Percentiles rank a stretch among this genome's conserved stretches.
phyloP scores from a whole-genome alignment of 345 rosid species.

The Excoecaria agallocha region DNA sequence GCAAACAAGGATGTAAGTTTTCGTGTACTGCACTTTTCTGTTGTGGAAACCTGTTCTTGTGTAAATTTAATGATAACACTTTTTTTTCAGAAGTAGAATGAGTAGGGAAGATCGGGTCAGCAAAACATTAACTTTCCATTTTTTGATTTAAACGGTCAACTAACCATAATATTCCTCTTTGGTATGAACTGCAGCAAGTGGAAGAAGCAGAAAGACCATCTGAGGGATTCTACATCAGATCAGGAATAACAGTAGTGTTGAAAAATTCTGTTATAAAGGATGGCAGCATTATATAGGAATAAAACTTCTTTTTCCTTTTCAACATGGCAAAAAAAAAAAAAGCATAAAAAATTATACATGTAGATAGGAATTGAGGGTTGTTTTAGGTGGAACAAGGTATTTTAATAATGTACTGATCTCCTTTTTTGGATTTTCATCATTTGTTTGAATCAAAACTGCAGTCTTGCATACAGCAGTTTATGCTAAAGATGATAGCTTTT shows the following conservation, averaged over 20 bases:
- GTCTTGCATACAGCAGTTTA: too few species aligned
- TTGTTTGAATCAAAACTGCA: too few species aligned
- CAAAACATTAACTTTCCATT: too few species aligned
- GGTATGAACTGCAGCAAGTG: constrained; percentile 49
- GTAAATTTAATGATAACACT: too few species aligned
- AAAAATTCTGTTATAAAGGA: constrained; percentile 62
- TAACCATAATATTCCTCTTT: not conserved
- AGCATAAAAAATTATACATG: not conserved
- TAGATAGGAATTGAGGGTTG: not conserved
- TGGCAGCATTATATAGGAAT: constrained; percentile 55
- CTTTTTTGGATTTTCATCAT: constrained; percentile 1
- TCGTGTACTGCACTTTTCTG: too few species aligned
- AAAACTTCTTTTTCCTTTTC: not conserved
- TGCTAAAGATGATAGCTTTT: constrained; percentile 32
- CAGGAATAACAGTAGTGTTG: constrained; percentile 71
- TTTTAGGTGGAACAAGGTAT: constrained; percentile 2
- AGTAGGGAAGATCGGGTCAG: too few species aligned
- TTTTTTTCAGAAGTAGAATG: too few species aligned
- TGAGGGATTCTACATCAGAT: constrained; percentile 78
- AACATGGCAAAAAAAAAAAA: not conserved
- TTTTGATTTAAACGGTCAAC: too few species aligned
- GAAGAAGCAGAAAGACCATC: constrained; percentile 75
- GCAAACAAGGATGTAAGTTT: constrained; percentile 68
- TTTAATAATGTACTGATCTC: not conserved
- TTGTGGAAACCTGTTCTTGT: not conserved